Evolutionary conservation across 441 rosid genomes (phyloP), one percentile per base, ranked within the genome.

Genomic region (Gossypium trilobum): DNA sequence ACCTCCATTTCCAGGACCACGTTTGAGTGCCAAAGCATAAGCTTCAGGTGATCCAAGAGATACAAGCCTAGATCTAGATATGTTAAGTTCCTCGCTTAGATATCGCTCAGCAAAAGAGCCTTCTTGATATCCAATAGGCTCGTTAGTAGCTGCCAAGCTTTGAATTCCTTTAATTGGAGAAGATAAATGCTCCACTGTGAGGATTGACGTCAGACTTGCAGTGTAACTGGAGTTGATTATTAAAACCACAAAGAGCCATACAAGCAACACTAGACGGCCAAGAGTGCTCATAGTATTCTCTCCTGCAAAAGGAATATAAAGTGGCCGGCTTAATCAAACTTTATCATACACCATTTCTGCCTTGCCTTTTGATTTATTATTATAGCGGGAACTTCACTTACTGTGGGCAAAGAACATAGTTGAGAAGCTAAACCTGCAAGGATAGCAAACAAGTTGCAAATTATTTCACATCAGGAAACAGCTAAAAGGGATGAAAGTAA

Each of bases 161-260:
- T 89, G 90, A 36, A 90, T 79, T 39, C 97, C 98, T 77, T 88
- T 85, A 72, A 93, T 71, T 0, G 87, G 84, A 70, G 98, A 93
- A 22, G 84, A 85, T n/a, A 93, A 86, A 77, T 88, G 95, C 76
- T 93, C 96, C 60, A 91, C 95, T 10, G 97, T 93, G 55, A 93
- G 88, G 54, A 91, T 89, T 2, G 98, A 91, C 58, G 98, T 93
- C 78, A 93, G 82, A 80, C 96, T 89, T 51, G 98, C 98, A 6
- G 98, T 93, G 89, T 91, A 90, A 83, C 95, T 95, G 1, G 97
- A 95, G 85, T 89, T 95, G 80, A 91, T 84, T 74, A 95, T 91
- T 64, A 92, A 78, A 59, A 95, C 99, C 42, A 95, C 97, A 59
- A 91, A 95, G 60, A 95, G 91, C 99, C 97, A 92, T 78, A 91